These are phyloP conservation scores for Diphasiastrum complanatum DNA, from an alignment of 83 land plant species.

Conservation along the genomic window DNA sequence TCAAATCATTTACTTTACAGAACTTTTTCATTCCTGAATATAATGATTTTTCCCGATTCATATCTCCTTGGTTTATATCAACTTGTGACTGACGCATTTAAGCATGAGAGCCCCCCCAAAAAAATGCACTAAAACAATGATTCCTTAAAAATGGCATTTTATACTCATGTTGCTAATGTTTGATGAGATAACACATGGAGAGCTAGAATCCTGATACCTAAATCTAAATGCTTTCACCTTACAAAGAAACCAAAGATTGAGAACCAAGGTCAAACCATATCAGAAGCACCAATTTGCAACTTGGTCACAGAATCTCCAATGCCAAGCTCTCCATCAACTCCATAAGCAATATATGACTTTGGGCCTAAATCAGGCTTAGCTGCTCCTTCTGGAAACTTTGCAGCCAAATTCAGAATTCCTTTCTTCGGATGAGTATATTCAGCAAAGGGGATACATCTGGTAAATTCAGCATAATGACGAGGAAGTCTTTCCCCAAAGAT, in stretches of 20 bases:
- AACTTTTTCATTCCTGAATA: too few species aligned
- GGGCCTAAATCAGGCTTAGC: constrained; percentile 9
- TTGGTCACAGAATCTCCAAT: constrained; percentile 12
- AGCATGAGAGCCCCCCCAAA: not conserved
- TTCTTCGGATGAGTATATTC: constrained; percentile 8
- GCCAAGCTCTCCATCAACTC: constrained; percentile 7
- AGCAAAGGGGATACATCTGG: not conserved
- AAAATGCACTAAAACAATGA: not conserved
- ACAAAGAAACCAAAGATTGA: not conserved
- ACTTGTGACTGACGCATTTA: not conserved
- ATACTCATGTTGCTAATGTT: too few species aligned
- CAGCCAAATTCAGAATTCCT: constrained; percentile 8
- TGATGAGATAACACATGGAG: too few species aligned
- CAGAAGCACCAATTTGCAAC: constrained; percentile 3
- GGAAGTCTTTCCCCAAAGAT: constrained; percentile 9
- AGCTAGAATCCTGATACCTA: too few species aligned
- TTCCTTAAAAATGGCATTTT: not conserved
- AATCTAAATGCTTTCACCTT: not conserved
- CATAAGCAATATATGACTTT: constrained; percentile 10
- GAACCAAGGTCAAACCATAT: not conserved
- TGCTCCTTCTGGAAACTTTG: constrained; percentile 8
- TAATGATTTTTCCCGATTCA: too few species aligned
- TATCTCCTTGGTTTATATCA: too few species aligned
- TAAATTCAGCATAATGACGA: constrained; percentile 8
- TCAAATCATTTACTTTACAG: too few species aligned